Percentiles rank a stretch among this genome's conserved stretches.
Conservation (phyloP, 1,284 basidiomycete genomes). For the Melampsora abietis-canadensis region DNA sequence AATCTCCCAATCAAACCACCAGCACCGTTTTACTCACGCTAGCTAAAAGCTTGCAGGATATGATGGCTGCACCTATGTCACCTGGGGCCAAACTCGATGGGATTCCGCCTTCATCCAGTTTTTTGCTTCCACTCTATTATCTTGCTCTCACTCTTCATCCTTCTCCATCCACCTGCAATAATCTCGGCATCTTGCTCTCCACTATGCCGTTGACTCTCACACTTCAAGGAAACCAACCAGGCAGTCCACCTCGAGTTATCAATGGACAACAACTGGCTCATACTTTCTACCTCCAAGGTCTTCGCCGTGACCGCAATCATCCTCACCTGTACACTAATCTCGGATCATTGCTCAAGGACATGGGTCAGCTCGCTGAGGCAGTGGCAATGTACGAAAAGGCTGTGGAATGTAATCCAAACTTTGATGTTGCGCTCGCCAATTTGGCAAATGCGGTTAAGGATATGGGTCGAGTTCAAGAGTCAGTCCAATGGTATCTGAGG, state of each 20-base stretch:
- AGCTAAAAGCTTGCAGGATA: slow-evolving; percentile 61
- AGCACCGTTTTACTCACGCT: slow-evolving; percentile 61
- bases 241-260: slow-evolving; percentile 50
- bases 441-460: slow-evolving; percentile 64
- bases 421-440: slow-evolving; percentile 64
- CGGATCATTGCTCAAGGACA: slow-evolving; percentile 63
- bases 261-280: slow-evolving; percentile 57
- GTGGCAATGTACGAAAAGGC: slow-evolving; percentile 61
- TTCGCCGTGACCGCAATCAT: slow-evolving; percentile 60
- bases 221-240: slow-evolving; percentile 49
- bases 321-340: slow-evolving; percentile 64
- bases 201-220: slow-evolving; percentile 54
- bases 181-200: slow-evolving; percentile 63
- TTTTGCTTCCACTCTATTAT: slow-evolving; percentile 62
- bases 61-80: slow-evolving; percentile 48
- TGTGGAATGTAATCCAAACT: slow-evolving; percentile 60
- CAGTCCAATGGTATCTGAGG: slow-evolving; percentile 61
- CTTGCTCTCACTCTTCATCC: slow-evolving; percentile 61
- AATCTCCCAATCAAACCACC: slow-evolving; percentile 55
- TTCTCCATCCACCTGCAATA: slow-evolving; percentile 62
- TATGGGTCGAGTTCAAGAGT: slow-evolving; percentile 59
- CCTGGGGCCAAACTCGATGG: slow-evolving; percentile 50
- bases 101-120: slow-evolving; percentile 57
- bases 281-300: slow-evolving; percentile 61
- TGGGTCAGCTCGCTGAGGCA: slow-evolving; percentile 59